A percentile compares a stretch with the other conserved stretches of the same genome.
phyloP scores from a whole-genome alignment of 2,329 filamentous ascomycete genomes.

The Talaromyces rugulosus region DNA sequence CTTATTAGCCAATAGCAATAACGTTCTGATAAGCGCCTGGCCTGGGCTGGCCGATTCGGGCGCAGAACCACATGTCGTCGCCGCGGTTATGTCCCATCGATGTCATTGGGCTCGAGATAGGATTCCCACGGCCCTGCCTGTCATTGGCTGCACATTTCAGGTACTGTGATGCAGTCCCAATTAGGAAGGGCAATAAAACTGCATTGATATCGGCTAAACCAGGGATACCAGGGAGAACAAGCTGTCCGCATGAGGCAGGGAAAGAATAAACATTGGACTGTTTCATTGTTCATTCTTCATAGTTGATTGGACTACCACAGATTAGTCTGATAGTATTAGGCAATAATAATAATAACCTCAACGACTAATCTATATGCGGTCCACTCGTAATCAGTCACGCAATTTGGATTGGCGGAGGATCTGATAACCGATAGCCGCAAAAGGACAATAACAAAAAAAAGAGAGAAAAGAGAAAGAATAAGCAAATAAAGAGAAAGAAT shows the following conservation, averaged over 20 bases:
- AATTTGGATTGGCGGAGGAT: background rate
- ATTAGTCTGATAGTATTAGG: background rate
- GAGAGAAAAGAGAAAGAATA: background rate
- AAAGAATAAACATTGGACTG: too few relatives aligned
- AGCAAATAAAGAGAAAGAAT: background rate
- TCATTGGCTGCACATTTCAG: background rate
- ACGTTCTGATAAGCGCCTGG: background rate
- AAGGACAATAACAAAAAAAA: background rate
- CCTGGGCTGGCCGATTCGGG: background rate
- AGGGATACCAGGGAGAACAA: background rate
- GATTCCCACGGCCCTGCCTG: background rate
- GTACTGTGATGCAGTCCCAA: background rate
- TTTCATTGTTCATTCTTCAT: background rate
- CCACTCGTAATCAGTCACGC: background rate
- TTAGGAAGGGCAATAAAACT: background rate
- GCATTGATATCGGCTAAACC: background rate
- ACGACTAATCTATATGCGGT: background rate
- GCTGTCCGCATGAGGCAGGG: background rate
- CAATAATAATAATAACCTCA: background rate
- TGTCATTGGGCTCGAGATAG: background rate
- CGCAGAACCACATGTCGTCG: background rate
- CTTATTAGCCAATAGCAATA: background rate
- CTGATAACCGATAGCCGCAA: background rate
- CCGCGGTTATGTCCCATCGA: background rate
- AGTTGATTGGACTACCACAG: background rate